Evolutionary conservation across 148 eudicot genomes (phyloP).

Genomic region (Vaccinium macrocarpon): DNA sequence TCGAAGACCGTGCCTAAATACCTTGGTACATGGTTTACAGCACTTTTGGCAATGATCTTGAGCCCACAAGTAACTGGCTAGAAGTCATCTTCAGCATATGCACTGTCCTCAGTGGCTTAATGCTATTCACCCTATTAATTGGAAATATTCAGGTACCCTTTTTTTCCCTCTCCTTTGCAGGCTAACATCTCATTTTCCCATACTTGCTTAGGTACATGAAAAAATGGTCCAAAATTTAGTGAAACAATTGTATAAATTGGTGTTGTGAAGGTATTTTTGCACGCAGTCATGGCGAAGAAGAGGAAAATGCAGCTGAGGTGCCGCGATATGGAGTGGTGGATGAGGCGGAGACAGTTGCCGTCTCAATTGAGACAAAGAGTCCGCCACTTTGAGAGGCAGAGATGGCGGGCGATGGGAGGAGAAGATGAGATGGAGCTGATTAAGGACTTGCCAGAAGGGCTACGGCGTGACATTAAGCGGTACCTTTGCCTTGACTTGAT

Average conservation of each 20-base stretch:
- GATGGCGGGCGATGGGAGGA: constrained; percentile 72
- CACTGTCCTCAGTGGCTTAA: constrained; percentile 42
- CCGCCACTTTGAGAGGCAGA: constrained; percentile 68
- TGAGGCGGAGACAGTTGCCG: constrained; percentile 81
- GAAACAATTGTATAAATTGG: not conserved
- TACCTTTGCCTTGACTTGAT: constrained; percentile 84
- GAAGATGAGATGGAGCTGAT: constrained; percentile 83
- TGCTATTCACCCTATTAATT: constrained; percentile 53
- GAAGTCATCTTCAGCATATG: constrained; percentile 53
- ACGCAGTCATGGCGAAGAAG: constrained; percentile 70
- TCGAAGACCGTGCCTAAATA: not conserved
- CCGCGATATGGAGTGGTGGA: constrained; percentile 95
- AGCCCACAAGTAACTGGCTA: constrained; percentile 54
- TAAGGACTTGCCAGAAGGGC: constrained; percentile 90
- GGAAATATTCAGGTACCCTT: constrained; percentile 53
- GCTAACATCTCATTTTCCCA: not conserved
- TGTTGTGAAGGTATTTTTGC: constrained; percentile 56
- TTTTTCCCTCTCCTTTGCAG: not conserved
- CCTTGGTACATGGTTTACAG: constrained; percentile 19
- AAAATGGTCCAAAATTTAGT: not conserved
- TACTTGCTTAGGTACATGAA: not conserved
- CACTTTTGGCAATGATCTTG: constrained; percentile 56
- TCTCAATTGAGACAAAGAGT: constrained; percentile 70
- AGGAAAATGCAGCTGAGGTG: constrained; percentile 73
- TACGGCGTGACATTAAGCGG: constrained; percentile 84